Conservation (phyloP, 345 rosid genomes). For the Diplotaxis tenuifolia region DNA sequence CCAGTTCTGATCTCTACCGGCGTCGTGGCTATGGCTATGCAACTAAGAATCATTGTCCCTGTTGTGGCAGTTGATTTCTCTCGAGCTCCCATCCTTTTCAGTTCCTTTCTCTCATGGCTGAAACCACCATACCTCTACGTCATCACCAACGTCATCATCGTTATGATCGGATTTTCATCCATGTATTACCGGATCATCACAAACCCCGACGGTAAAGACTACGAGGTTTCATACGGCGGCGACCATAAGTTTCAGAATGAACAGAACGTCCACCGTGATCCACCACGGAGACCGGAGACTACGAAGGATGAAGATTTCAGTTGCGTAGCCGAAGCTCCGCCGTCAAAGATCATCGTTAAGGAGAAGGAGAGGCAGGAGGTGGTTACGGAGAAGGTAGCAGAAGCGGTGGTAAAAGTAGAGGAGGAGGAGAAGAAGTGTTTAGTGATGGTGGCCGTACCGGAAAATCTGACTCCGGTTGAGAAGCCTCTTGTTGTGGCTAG, state of each 20-base stretch:
- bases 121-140: constrained; percentile 61
- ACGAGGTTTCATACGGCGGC: constrained; percentile 14
- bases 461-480: constrained; percentile 38
- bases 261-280: background rate
- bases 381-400: background rate
- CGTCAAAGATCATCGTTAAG: background rate
- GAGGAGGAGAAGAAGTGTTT: constrained; percentile 22
- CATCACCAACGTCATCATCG: constrained; percentile 59
- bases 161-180: constrained; percentile 56
- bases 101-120: constrained; percentile 49
- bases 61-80: constrained; percentile 42
- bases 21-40: constrained; percentile 41
- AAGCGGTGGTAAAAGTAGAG: background rate
- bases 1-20: constrained; percentile 47
- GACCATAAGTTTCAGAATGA: constrained; percentile 21
- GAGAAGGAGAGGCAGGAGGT: background rate
- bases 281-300: background rate
- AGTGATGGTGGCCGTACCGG: constrained; percentile 37
- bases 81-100: constrained; percentile 44
- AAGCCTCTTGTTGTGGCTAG: constrained; percentile 47
- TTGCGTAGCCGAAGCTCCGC: background rate
- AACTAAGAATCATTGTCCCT: constrained; percentile 45
- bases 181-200: constrained; percentile 33
- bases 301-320: background rate
- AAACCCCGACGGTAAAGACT: constrained; percentile 15